These are phyloP conservation scores for Cordyceps militaris DNA, from an alignment of 2,329 filamentous ascomycete species.

Conservation along the genomic window DNA sequence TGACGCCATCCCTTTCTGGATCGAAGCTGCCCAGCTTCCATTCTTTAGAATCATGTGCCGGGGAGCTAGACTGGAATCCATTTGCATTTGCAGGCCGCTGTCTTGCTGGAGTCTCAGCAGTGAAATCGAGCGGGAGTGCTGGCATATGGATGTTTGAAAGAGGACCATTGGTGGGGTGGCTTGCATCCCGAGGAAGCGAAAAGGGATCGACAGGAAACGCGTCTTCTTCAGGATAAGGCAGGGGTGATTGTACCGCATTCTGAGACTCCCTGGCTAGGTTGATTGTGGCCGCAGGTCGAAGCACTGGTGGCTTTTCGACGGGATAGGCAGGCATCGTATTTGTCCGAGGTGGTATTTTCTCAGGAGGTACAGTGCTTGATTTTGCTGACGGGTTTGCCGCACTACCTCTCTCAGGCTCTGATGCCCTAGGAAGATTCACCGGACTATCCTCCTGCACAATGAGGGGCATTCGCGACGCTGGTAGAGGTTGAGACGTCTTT, in stretches of 20 bases:
- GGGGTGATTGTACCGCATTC: slow-evolving; percentile 15
- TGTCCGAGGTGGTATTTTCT: slow-evolving; percentile 5
- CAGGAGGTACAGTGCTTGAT: background rate
- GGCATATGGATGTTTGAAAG: slow-evolving; percentile 21
- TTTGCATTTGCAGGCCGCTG: background rate
- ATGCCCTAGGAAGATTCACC: background rate
- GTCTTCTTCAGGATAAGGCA: slow-evolving; percentile 35
- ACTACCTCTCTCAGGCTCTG: background rate
- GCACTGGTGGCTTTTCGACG: slow-evolving; percentile 10
- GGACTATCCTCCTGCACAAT: slow-evolving; percentile 29
- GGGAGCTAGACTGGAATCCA: background rate
- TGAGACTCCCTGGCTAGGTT: background rate
- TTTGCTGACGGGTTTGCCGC: background rate
- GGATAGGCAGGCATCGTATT: slow-evolving; percentile 1
- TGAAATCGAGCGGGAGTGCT: slow-evolving; percentile 10
- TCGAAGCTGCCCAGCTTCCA: slow-evolving; percentile 44
- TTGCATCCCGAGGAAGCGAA: slow-evolving; percentile 11
- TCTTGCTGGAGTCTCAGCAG: background rate
- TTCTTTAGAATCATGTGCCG: slow-evolving; percentile 21
- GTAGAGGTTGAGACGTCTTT: slow-evolving; percentile 22
- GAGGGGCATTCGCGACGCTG: slow-evolving; percentile 29
- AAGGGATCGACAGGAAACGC: slow-evolving; percentile 18
- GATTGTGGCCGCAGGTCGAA: slow-evolving; percentile 3
- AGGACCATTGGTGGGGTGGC: slow-evolving; percentile 1
- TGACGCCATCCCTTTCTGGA: slow-evolving; percentile 28